These are phyloP conservation scores for Scedosporium dehoogii DNA, from an alignment of 2,329 filamentous ascomycete species.

Conservation along the genomic window DNA sequence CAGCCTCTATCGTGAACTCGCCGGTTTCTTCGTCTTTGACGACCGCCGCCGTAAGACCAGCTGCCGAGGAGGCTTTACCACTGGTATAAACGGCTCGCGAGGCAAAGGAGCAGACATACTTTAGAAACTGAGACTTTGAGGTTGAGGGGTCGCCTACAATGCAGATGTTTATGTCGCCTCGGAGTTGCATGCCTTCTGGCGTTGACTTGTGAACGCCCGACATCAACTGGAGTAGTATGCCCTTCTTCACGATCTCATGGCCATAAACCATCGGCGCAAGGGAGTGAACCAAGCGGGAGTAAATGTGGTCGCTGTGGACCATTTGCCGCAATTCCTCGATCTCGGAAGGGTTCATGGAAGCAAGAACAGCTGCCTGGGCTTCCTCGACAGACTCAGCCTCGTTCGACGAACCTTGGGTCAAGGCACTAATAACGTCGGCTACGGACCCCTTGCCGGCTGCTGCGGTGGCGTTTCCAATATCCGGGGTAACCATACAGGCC, in stretches of 20 bases:
- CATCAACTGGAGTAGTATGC: constrained; percentile 85
- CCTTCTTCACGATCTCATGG: constrained; percentile 96
- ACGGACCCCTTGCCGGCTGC: constrained; percentile 45
- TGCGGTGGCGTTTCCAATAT: constrained; percentile 64
- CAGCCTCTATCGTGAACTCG: constrained; percentile 97
- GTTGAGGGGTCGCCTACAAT: constrained; percentile 96
- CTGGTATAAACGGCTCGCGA: constrained; percentile 95
- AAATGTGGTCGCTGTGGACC: constrained; percentile 94
- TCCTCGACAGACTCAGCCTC: constrained; percentile 65
- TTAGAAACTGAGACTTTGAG: constrained; percentile 95
- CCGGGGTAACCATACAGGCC: constrained; percentile 89
- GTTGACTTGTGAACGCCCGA: constrained; percentile 91
- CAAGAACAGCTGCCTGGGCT: constrained; percentile 77
- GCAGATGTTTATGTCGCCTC: constrained; percentile 98
- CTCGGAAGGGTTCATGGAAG: constrained; percentile 75
- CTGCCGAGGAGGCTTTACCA: constrained; percentile 92
- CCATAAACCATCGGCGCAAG: constrained; percentile 96
- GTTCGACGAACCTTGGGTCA: constrained; percentile 45
- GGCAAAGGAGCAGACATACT: constrained; percentile 96
- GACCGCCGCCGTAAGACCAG: constrained; percentile 92
- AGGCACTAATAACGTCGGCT: constrained; percentile 72
- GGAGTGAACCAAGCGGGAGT: constrained; percentile 82
- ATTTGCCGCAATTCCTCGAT: constrained; percentile 86
- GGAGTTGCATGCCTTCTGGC: constrained; percentile 85
- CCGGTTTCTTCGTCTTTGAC: constrained; percentile 98